phyloP scores from a whole-genome alignment of 306 rosid species.

The Abrus pulchellus region DNA sequence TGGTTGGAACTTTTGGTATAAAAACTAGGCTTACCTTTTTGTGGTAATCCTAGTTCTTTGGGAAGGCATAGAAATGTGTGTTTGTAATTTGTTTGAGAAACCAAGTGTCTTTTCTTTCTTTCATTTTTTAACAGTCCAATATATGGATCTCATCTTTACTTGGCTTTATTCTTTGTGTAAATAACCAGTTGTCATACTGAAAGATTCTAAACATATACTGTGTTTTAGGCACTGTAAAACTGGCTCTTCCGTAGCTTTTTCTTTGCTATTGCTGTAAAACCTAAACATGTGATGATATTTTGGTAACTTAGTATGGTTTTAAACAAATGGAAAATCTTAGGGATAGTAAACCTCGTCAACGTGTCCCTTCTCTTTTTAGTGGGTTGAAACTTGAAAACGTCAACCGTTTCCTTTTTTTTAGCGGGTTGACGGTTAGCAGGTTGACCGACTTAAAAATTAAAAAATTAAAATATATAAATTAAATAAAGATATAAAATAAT shows the following conservation, averaged over 20 bases:
- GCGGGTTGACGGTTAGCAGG: too few species aligned
- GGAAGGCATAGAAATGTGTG: conserved; percentile 62
- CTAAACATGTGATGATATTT: background rate
- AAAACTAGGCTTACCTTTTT: conserved; percentile 40
- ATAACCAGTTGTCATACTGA: conserved; percentile 52
- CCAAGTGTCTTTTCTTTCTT: conserved; percentile 45
- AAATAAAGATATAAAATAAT: too few species aligned
- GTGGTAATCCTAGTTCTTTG: conserved; percentile 50
- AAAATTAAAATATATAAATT: too few species aligned
- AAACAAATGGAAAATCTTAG: too few species aligned
- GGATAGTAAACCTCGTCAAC: too few species aligned
- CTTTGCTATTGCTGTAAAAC: background rate
- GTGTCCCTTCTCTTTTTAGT: too few species aligned
- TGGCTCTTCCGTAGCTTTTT: background rate
- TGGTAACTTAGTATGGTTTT: background rate
- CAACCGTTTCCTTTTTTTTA: too few species aligned
- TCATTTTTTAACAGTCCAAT: conserved; percentile 39
- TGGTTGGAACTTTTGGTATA: conserved; percentile 46
- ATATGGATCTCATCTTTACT: conserved; percentile 49
- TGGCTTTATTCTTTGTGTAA: conserved; percentile 72
- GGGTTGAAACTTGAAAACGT: too few species aligned
- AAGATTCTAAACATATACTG: conserved; percentile 35
- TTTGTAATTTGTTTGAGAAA: conserved; percentile 63
- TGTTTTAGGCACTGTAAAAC: conserved; percentile 31
- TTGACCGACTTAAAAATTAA: too few species aligned